Conservation (phyloP, 2,329 filamentous ascomycete species). For the Stachybotrys echinatus region DNA sequence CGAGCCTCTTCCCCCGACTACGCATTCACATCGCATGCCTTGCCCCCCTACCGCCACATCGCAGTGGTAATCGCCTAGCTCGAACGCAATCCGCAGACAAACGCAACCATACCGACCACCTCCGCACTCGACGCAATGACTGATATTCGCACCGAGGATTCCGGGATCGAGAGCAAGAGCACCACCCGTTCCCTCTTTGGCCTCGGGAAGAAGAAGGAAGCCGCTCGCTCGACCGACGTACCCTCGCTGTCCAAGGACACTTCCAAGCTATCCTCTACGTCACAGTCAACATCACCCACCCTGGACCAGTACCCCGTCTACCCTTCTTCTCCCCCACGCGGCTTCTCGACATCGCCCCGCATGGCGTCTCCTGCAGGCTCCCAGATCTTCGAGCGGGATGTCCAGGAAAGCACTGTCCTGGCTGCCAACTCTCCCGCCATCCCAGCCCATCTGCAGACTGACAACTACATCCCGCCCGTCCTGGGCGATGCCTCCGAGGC, state of each 20-base stretch:
- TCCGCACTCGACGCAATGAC: not conserved
- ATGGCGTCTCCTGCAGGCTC: conserved; percentile 72
- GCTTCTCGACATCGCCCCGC: conserved; percentile 66
- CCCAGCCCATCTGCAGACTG: conserved; percentile 86
- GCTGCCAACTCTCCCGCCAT: conserved; percentile 77
- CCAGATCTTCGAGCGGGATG: conserved; percentile 90
- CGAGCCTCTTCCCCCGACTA: no score
- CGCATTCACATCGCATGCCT: no score
- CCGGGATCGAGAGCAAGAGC: conserved; percentile 25
- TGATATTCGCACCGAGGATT: conserved; percentile 1
- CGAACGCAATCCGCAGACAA: no score
- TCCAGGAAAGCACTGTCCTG: conserved; percentile 70
- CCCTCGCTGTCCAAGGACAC: conserved; percentile 25
- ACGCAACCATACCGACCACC: not conserved
- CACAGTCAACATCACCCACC: conserved; percentile 33
- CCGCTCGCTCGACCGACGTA: conserved; percentile 16
- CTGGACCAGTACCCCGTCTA: conserved; percentile 38
- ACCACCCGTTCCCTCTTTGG: conserved; percentile 55
- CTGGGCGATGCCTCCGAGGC: conserved; percentile 87
- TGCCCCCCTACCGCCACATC: no score
- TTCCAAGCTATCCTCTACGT: conserved; percentile 31
- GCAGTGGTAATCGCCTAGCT: no score
- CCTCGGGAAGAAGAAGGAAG: conserved; percentile 55
- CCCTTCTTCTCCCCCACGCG: conserved; percentile 61
- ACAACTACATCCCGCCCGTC: conserved; percentile 89